Base-by-base conservation (phyloP, 371 early-diverging fungal genomes). In the Mucor racemosus region DNA sequence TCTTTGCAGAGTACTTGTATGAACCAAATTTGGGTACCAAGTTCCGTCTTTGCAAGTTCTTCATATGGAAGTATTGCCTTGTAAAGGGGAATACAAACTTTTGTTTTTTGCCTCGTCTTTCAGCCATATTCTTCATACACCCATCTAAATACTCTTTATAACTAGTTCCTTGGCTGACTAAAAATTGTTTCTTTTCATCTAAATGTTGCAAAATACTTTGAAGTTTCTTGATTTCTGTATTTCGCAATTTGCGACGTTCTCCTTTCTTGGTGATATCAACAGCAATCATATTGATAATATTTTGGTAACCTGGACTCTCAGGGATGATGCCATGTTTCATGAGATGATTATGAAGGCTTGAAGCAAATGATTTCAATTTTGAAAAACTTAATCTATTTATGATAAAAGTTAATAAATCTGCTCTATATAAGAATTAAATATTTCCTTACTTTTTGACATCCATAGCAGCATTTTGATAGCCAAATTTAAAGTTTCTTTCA, bases 1-100 rank as follows among this genome's bases (percentile, higher is more conserved):
- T 90, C 64, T 93, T 92, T 10, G 99, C 99, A n/a, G 94, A 91
- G 80, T 97, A 99, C 85, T 97, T 98, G 90, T 89, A 99, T 33
- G 97, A 96, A 3, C 99, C 99, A 79, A 96, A 99, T 69, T 92
- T 89, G 2, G 99, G 98, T 48, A 97, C 93, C 39, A 87, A 86
- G 8, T 96, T 97, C 15, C 88, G 71, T 57, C 92, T 90, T 69
- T 95, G 86, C 55, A 98, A 84, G 50, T 91, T 90, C n/a, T 90
- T 86, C 71, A 95, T 77, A 74, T 98, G 97, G 85, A 91, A 96
- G 72, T 96, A 97, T 76, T 98, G 99, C 44, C 89, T 84, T 2
- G 95, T 92, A 79, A 98, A 97, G 11, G 93, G 94, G 66, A 94
- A 74, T 50, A 91, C 83, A 41, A 86, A 84, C 11, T 92, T 91